Evolutionary conservation across 2,329 filamentous ascomycete species (phyloP), one percentile per base, ranked within the genome.

Genomic region (Phoma sp.): DNA sequence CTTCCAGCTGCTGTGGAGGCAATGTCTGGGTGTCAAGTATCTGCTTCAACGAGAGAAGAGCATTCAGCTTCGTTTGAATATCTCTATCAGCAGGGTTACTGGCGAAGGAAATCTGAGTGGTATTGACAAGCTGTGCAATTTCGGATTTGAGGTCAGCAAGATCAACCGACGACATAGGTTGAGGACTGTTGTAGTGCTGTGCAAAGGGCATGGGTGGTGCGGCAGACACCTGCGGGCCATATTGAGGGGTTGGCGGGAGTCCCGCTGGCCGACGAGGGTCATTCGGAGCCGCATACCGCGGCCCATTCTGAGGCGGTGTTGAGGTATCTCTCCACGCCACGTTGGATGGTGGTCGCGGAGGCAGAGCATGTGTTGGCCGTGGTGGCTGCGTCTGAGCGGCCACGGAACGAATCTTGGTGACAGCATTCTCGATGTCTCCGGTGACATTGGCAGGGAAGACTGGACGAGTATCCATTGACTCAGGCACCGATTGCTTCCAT

Each of bases 401-500:
- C 23, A 82, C 80, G 39, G 83, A 85, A 57, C 83, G 82, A 47
- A 90, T 91, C 75, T 95, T 96, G 74, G 95, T 91, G 55, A 99
- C 81, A 45, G 93, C 93, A 75, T 91, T 96, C 75, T 99, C 95
- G 64, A 99, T 98, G 38, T 91, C 90, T 47, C 89, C 86, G 38
- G 93, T 96, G 54, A 93, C 86, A 52, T 98, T 92, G 35, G 86
- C 83, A 25, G 91, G 86, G 71, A 99, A 99, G 46, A 99, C 93
- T 7, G 95, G 93, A 58, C 91, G 86, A n/a, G 88, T 88, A 68
- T 96, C 93, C 72, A 96, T 86, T 11, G 95, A 96, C 43, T 93
- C 95, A 1, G 93, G 92, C 11, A 98, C 92, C 2, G 95, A 91
- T 68, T 96, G 91, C 76, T 97, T 98, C 95, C 95, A 99, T 0